Conservation (phyloP, 306 rosid species). For the Begonia masoniana region DNA sequence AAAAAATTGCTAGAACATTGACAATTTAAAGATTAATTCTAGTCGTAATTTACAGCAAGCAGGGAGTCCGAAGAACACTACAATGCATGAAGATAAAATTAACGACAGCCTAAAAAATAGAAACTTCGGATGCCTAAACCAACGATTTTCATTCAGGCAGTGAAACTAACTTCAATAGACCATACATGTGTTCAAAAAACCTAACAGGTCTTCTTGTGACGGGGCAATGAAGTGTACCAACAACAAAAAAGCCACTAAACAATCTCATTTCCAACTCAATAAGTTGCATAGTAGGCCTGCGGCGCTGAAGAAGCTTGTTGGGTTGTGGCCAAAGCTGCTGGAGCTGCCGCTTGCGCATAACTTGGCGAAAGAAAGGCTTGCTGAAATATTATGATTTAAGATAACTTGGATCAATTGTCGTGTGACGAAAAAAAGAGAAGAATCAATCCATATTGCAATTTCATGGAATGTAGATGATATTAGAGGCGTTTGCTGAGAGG, state of each 20-base stretch:
- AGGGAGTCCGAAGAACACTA: too few relatives aligned
- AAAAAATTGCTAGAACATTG: too few relatives aligned
- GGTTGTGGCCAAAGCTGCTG: conserved; percentile 31
- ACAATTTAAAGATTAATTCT: too few relatives aligned
- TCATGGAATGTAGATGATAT: neutral
- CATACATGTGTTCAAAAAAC: conserved; percentile 11
- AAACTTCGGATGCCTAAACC: too few relatives aligned
- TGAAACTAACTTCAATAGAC: conserved; percentile 1
- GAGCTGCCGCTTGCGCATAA: conserved; percentile 54
- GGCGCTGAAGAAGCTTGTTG: conserved; percentile 68
- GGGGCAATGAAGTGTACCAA: neutral
- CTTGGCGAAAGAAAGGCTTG: conserved; percentile 47
- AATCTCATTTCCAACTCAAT: conserved; percentile 16
- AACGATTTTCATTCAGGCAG: too few relatives aligned
- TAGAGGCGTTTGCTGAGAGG: neutral
- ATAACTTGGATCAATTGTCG: too few relatives aligned
- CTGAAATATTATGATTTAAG: conserved; percentile 19
- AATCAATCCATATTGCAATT: conserved; percentile 1
- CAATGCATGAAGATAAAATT: too few relatives aligned
- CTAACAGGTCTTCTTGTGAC: conserved; percentile 8
- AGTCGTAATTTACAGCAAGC: too few relatives aligned
- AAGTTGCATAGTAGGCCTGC: conserved; percentile 75
- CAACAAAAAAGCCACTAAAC: neutral
- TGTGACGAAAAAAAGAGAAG: too few relatives aligned
- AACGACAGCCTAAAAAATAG: too few relatives aligned